Conservation (phyloP, 352 stramenopile genomes). For the Globisporangium yorkense region DNA sequence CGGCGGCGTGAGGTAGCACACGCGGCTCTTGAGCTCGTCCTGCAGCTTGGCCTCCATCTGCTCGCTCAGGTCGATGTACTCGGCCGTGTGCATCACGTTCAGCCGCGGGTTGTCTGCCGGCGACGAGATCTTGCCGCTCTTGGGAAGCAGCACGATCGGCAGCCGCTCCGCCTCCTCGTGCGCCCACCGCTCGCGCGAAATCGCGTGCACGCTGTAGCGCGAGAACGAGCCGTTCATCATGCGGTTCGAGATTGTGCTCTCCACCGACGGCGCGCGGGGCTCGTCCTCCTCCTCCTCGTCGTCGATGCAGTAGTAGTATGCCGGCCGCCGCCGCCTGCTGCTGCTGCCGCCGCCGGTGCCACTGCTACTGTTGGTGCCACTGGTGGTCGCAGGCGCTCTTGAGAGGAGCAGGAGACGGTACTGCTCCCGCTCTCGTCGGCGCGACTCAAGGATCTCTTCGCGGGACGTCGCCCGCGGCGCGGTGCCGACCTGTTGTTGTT, state of each 20-base stretch:
- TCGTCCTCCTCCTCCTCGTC: conserved; percentile 75
- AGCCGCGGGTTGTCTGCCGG: conserved; percentile 78
- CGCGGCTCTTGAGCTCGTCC: conserved; percentile 22
- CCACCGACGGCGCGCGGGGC: conserved; percentile 39
- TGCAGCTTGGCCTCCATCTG: conserved; percentile 46
- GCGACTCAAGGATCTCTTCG: conserved; percentile 71
- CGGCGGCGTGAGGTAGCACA: conserved; percentile 61
- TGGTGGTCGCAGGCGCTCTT: conserved; percentile 8
- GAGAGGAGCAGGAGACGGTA: conserved; percentile 62
- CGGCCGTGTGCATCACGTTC: conserved; percentile 55
- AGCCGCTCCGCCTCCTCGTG: conserved; percentile 63
- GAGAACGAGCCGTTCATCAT: conserved; percentile 83
- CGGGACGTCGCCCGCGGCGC: conserved; percentile 24
- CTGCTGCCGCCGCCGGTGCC: not conserved
- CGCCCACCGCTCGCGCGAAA: conserved; percentile 64
- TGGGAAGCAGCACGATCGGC: conserved; percentile 66
- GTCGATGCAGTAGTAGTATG: conserved; percentile 46
- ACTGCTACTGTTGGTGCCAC: not conserved
- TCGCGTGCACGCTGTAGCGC: conserved; percentile 63
- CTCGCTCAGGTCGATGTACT: conserved; percentile 59
- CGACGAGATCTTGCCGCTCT: conserved; percentile 54
- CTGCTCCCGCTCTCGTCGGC: conserved; percentile 57
- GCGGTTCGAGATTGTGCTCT: conserved; percentile 75
- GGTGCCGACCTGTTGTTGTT: conserved; percentile 3
- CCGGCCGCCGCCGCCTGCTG: conserved; percentile 32